These are phyloP conservation scores for Cutaneotrichosporon dermatis DNA, from an alignment of 1,284 basidiomycete species.

Conservation along the genomic window DNA sequence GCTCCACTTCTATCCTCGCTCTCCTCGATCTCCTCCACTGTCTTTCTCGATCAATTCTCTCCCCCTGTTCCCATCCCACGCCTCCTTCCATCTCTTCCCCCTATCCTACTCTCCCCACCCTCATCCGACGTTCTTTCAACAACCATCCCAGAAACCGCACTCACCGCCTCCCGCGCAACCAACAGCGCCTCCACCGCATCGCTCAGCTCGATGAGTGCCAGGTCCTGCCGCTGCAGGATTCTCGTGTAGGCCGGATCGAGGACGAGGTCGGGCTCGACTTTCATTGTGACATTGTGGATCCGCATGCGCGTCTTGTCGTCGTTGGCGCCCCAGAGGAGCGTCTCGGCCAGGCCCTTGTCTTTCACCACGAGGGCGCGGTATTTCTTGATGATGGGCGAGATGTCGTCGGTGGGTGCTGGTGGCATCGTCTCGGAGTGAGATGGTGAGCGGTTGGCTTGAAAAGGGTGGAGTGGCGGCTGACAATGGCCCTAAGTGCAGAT, in stretches of 20 bases:
- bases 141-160: not conserved
- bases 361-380: constrained; percentile 1
- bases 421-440: not conserved
- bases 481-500: no score
- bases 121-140: not conserved
- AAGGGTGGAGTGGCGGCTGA: no score
- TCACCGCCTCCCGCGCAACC: not conserved
- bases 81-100: no score
- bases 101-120: not conserved
- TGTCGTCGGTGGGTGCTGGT: not conserved
- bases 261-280: not conserved
- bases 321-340: not conserved
- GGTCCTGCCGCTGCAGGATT: not conserved
- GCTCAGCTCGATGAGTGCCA: not conserved
- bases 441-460: not conserved
- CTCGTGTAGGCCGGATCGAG: not conserved
- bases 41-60: no score
- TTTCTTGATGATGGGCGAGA: not conserved
- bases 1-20: no score
- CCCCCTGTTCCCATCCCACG: no score
- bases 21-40: no score
- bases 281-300: not conserved
- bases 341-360: not conserved
- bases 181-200: not conserved
- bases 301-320: not conserved